Conservation (phyloP, 345 rosid genomes). For the Salix suchowensis region DNA sequence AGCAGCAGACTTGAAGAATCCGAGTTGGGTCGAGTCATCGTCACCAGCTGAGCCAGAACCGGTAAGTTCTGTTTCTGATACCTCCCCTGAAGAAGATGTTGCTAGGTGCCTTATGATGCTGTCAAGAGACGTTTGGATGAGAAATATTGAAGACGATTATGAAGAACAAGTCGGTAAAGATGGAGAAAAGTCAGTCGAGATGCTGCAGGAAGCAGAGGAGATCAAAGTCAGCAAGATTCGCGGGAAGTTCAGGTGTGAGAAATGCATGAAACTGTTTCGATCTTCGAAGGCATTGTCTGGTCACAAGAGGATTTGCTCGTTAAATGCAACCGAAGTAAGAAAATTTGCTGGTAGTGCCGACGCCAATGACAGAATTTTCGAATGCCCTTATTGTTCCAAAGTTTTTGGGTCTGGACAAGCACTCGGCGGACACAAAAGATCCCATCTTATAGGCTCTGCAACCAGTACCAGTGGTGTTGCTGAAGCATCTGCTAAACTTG, state of each 20-base stretch:
- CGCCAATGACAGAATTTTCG: constrained; percentile 16
- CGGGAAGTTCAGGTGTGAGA: constrained; percentile 28
- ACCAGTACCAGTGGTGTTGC: background rate
- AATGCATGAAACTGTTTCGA: constrained; percentile 24
- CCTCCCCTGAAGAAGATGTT: constrained; percentile 27
- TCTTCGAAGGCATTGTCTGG: constrained; percentile 21
- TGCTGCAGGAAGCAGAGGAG: constrained; percentile 3
- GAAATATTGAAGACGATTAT: background rate
- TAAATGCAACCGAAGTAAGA: constrained; percentile 15
- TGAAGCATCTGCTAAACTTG: constrained; percentile 1
- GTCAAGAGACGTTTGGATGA: constrained; percentile 23
- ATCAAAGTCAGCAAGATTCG: constrained; percentile 12
- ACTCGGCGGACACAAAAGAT: constrained; percentile 34
- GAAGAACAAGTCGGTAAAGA: background rate
- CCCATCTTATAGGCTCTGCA: constrained; percentile 19
- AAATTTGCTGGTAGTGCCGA: background rate
- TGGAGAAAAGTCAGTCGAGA: constrained; percentile 11
- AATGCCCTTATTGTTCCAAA: constrained; percentile 26
- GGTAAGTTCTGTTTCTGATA: constrained; percentile 28
- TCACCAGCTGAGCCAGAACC: constrained; percentile 20
- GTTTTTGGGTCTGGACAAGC: constrained; percentile 39
- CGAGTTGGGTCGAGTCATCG: background rate
- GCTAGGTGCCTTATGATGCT: constrained; percentile 33
- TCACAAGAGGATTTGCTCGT: constrained; percentile 23
- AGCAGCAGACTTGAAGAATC: background rate